A percentile compares a stretch with the other conserved stretches of the same genome.
phyloP scores from a whole-genome alignment of 2,329 filamentous ascomycete genomes.

The Trichoderma brevicompactum region DNA sequence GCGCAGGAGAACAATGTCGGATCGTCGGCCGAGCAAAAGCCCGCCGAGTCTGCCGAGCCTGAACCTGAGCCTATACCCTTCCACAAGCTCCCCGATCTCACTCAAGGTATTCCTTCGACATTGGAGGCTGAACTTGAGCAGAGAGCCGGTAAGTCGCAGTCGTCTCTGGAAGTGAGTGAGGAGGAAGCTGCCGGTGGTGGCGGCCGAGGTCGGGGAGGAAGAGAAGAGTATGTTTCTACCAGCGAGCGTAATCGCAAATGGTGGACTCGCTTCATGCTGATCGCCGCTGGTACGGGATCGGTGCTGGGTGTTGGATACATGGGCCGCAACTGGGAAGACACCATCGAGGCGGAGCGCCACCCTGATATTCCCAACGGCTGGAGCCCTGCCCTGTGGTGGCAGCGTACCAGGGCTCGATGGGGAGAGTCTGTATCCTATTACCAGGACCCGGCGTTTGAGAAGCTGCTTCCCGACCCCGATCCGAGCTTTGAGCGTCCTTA shows the following conservation, averaged over 20 bases:
- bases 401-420: conserved; percentile 75
- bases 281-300: conserved; percentile 59
- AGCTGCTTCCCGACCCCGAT: conserved; percentile 83
- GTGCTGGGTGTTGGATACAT: conserved; percentile 71
- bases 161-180: conserved; percentile 44
- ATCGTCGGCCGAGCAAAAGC: conserved; percentile 34
- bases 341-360: conserved; percentile 72
- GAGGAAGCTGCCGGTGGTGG: conserved; percentile 40
- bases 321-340: conserved; percentile 86
- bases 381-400: conserved; percentile 75
- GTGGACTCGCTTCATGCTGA: conserved; percentile 76
- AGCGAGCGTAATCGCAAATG: conserved; percentile 79
- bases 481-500: conserved; percentile 83
- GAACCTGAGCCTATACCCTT: conserved; percentile 54
- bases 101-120: conserved; percentile 92
- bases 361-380: conserved; percentile 79
- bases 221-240: conserved; percentile 86
- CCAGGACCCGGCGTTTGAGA: conserved; percentile 92
- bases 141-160: conserved; percentile 42
- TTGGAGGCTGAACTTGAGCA: conserved; percentile 73
- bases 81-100: conserved; percentile 82
- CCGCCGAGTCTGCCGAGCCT: conserved; percentile 40
- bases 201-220: conserved; percentile 49
- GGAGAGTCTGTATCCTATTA: conserved; percentile 85
- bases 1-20: conserved; percentile 31